Base-by-base conservation (phyloP, 1,284 basidiomycete species). In the Ustilago cynodontis region DNA sequence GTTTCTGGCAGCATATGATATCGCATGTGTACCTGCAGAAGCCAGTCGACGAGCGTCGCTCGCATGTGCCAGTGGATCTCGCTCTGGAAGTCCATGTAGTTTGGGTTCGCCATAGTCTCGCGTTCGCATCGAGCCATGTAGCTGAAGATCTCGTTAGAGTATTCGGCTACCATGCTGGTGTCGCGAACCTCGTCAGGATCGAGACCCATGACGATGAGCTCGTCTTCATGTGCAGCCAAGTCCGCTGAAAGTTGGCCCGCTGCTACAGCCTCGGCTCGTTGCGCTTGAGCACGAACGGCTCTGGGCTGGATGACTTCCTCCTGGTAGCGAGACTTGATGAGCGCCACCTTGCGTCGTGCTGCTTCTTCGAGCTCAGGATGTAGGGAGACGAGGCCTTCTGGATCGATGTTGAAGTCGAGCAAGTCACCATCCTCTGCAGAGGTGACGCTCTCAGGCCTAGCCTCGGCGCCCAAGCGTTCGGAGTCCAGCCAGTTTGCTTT, bases 131-230 rank as follows among this genome's bases (percentile, higher is more conserved):
- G 31, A 11, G 54, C 89, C 97, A 99, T 99, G 87, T 99, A 98
- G 71, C 90, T 89, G 83, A 99, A 99, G 85, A 99, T 99, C 70
- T 99, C 96, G 31, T 95, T 93, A 28, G 95, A 90, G 85, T 99
- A 99, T 87, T 99, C 97, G 52, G 95, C 94, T 24, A 97, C 95
- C 96, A 99, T 98, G 11, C 94, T 94, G 28, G 93, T 93, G 87
- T 99, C 97, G 79, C 91, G 91, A 83, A 92, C 89, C 84, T 98
- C 95, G 26, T 85, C 84, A 1, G 82, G 79, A 50, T 86, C 84
- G 39, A 86, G 75, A 3, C 84, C 84, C 77, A 85, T 82, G 39
- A 67, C 56, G 58, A 78, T 78, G 50, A 85, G 75, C 57, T 82
- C 80, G 43, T 86, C 82, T 39, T 86, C 84, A 56, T 80, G 79